Evolutionary conservation across 1,284 basidiomycete species (phyloP), one percentile per base, ranked within the genome.

Genomic region (Agroathelia rolfsii): DNA sequence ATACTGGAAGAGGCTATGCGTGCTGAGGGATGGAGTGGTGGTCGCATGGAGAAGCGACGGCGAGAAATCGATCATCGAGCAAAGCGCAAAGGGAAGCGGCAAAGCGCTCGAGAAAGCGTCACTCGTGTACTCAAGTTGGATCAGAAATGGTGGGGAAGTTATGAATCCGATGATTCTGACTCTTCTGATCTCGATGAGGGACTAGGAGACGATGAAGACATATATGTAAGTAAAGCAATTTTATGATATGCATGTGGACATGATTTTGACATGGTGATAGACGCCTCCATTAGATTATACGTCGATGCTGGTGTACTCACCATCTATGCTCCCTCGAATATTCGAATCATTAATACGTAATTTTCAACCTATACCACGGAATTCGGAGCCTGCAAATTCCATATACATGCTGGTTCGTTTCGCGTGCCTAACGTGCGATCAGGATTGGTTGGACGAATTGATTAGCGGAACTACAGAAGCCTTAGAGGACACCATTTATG

Each of bases 401-500:
- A 59, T 90, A 31, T 92, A 84, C 52, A 72, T 88, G 57, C 69
- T 89, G 28, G 76, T 85, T n/a, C 74, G 86, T 28, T 94, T 93
- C 56, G 89, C 89, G 14, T 79, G 77, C 43, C 61, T 89, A 35
- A 78, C 75, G 11, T 90, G 88, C 47, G 87, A 90, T 54, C 78
- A 84, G 45, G 72, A 71, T 4, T 90, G 92, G 82, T 63, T 96
- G 15, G 93, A 96, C 54, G 90, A 94, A 51, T 65, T 98, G 28
- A 71, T 97, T 33, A 74, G 92, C 24, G 84, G 86, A 9, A 86
- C 89, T 0, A 83, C 93, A 19, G 90, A 96, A 52, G 67, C 79
- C 21, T 93, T 98, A 28, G 93, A 98, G 56, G 83, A 87, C 34
- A 76, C 74, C 11, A 83, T 95, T 42, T 94, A 93, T 53, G 89